A percentile compares a stretch with the other conserved stretches of the same genome.
Evolutionary conservation across 164 flowering plant species (phyloP).

Genomic region (Chimonanthus salicifolius): DNA sequence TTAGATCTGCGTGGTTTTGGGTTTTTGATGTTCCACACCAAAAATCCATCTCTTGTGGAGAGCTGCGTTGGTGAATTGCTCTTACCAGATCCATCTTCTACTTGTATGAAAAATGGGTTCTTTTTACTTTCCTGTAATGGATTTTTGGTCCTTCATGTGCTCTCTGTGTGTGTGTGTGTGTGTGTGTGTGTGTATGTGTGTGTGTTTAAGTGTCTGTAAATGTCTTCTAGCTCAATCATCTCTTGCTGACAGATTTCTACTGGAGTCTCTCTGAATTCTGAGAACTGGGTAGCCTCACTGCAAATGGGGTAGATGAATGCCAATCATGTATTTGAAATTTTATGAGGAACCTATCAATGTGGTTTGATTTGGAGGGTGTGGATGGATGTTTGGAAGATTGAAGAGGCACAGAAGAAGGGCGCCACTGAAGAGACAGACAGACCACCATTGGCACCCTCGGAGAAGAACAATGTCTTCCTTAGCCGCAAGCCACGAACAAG

Average conservation of each 20-base stretch:
- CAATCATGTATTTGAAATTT: slow-evolving; percentile 19
- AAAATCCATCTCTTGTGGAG: slow-evolving; percentile 23
- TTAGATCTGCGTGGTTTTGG: slow-evolving; percentile 42
- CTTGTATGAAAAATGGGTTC: slow-evolving; percentile 36
- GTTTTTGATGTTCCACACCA: slow-evolving; percentile 18
- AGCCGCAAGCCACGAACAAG: slow-evolving; percentile 29
- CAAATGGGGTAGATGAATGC: slow-evolving; percentile 21
- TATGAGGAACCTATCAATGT: slow-evolving; percentile 45
- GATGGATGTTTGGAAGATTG: slow-evolving; percentile 74
- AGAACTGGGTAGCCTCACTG: slow-evolving; percentile 15
- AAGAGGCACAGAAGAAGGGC: slow-evolving; percentile 34
- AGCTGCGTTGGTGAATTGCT: slow-evolving; percentile 16
- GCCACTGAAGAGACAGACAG: slow-evolving; percentile 36
- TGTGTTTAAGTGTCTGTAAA: no score
- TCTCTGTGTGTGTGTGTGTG: neutral
- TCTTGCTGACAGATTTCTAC: slow-evolving; percentile 39
- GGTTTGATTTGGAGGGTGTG: slow-evolving; percentile 46
- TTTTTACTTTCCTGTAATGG: slow-evolving; percentile 9
- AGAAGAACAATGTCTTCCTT: slow-evolving; percentile 31
- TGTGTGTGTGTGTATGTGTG: no score
- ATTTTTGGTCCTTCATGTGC: neutral
- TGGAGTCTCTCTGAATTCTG: slow-evolving; percentile 21
- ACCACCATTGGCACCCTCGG: slow-evolving; percentile 53
- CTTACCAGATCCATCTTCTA: slow-evolving; percentile 34
- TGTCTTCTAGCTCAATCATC: neutral